Percentiles rank a stretch among this genome's conserved stretches.
phyloP scores from a whole-genome alignment of 306 rosid genomes.

The Medicago lupulina region DNA sequence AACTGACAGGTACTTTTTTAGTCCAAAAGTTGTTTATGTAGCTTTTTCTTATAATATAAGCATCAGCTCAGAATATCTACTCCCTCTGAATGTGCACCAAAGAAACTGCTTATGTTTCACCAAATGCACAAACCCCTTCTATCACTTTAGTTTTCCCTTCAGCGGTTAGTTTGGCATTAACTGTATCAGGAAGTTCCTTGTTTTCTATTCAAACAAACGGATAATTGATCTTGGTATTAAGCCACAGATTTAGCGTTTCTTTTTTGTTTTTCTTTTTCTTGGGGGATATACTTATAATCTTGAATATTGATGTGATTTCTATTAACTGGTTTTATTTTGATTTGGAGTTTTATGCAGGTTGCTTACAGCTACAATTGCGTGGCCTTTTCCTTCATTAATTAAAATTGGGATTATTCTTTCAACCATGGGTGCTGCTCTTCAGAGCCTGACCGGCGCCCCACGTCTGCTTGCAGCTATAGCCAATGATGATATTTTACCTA shows the following conservation, averaged over 20 bases:
- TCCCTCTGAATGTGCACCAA: conserved; percentile 33
- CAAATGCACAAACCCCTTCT: neutral
- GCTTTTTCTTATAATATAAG: conserved; percentile 17
- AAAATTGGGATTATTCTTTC: conserved; percentile 97
- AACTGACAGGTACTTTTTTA: conserved; percentile 78
- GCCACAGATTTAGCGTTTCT: conserved; percentile 16
- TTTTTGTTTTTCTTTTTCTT: neutral
- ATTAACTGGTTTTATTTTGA: conserved; percentile 40
- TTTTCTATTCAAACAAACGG: conserved; percentile 26
- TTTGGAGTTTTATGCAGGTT: conserved; percentile 74
- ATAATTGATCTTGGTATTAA: conserved; percentile 29
- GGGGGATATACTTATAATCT: conserved; percentile 6
- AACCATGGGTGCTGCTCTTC: conserved; percentile 99
- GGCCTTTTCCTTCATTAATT: conserved; percentile 96
- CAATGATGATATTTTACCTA: conserved; percentile 93
- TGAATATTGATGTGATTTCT: conserved; percentile 28
- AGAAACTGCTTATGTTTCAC: conserved; percentile 21
- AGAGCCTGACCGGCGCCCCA: conserved; percentile 98
- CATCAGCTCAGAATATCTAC: conserved; percentile 16
- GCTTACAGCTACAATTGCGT: conserved; percentile 89
- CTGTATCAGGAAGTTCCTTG: conserved; percentile 18
- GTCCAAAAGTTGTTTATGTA: conserved; percentile 17
- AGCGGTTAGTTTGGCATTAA: conserved; percentile 23
- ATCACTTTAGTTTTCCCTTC: conserved; percentile 21
- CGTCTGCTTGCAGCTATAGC: conserved; percentile 99